Evolutionary conservation across 75 land plant species (phyloP).

Genomic region (Ceratopteris richardii): DNA sequence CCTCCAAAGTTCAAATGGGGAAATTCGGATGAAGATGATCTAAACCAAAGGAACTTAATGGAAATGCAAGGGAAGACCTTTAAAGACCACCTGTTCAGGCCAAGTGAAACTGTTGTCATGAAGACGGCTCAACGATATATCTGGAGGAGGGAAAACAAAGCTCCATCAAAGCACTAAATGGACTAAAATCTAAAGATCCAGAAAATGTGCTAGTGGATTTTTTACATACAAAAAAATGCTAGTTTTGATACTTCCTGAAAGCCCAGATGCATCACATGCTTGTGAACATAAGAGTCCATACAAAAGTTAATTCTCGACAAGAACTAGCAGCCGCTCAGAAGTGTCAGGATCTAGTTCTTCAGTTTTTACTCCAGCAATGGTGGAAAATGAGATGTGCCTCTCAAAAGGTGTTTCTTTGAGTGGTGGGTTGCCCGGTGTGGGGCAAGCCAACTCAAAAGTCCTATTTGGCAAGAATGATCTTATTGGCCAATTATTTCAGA

Average conservation of each 20-base stretch:
- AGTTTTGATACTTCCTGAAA: slow-evolving; percentile 1
- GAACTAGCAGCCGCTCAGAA: too few relatives aligned
- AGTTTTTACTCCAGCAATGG: too few relatives aligned
- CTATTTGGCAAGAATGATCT: too few relatives aligned
- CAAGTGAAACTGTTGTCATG: not conserved
- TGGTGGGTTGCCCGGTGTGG: too few relatives aligned
- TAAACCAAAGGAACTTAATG: slow-evolving; percentile 8
- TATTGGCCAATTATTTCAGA: too few relatives aligned
- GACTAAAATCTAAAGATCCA: slow-evolving; percentile 9
- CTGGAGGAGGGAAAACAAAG: slow-evolving; percentile 9
- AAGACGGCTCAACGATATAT: not conserved
- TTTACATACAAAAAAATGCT: slow-evolving; percentile 3
- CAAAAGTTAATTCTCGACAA: too few relatives aligned
- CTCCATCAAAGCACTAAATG: slow-evolving; percentile 19
- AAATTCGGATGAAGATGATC: slow-evolving; percentile 53
- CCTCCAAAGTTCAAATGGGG: slow-evolving; percentile 72
- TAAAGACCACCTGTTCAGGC: not conserved
- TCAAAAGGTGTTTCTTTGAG: too few relatives aligned
- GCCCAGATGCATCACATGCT: slow-evolving; percentile 4
- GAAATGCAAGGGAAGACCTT: not conserved
- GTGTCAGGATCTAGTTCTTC: too few relatives aligned
- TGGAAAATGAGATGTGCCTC: too few relatives aligned
- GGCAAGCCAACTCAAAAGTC: too few relatives aligned
- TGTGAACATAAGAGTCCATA: slow-evolving; percentile 4
- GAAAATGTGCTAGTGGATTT: not conserved